A percentile compares a stretch with the other conserved stretches of the same genome.
phyloP scores from a whole-genome alignment of 495 filamentous ascomycete species.

The Penicillium nucicola region DNA sequence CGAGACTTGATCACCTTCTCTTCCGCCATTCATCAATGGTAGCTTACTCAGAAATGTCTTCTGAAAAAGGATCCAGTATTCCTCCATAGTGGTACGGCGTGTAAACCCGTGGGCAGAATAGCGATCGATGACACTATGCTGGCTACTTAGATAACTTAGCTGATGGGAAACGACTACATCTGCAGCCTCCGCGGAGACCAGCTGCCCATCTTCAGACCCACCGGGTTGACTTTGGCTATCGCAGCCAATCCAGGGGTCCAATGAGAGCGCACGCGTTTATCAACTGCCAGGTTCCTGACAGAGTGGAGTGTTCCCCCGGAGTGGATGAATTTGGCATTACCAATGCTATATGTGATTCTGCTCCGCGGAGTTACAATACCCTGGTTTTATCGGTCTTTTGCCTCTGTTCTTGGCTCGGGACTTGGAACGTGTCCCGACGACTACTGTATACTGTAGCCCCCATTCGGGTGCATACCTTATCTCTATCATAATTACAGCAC shows the following conservation, averaged over 20 bases:
- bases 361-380: conserved; percentile 1
- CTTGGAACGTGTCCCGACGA: not conserved
- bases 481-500: not conserved
- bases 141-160: too few relatives aligned
- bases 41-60: too few relatives aligned
- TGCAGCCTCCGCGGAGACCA: conserved; percentile 26
- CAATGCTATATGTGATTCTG: not conserved
- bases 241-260: conserved; percentile 5
- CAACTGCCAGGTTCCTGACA: conserved; percentile 1
- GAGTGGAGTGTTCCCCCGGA: not conserved
- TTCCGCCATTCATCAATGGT: too few relatives aligned
- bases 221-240: conserved; percentile 12
- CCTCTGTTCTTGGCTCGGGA: not conserved
- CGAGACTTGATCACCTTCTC: too few relatives aligned
- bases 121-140: too few relatives aligned
- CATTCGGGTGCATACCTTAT: conserved; percentile 9
- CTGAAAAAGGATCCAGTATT: too few relatives aligned
- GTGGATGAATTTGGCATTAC: too few relatives aligned
- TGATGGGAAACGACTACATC: too few relatives aligned
- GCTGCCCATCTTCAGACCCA: conserved; percentile 9
- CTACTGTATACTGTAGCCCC: conserved; percentile 7
- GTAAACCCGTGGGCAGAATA: too few relatives aligned
- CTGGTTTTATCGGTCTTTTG: not conserved
- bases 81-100: too few relatives aligned
- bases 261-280: conserved; percentile 22